phyloP scores from a whole-genome alignment of 176 grass and related monocot species.

The Pontederia crassipes region DNA sequence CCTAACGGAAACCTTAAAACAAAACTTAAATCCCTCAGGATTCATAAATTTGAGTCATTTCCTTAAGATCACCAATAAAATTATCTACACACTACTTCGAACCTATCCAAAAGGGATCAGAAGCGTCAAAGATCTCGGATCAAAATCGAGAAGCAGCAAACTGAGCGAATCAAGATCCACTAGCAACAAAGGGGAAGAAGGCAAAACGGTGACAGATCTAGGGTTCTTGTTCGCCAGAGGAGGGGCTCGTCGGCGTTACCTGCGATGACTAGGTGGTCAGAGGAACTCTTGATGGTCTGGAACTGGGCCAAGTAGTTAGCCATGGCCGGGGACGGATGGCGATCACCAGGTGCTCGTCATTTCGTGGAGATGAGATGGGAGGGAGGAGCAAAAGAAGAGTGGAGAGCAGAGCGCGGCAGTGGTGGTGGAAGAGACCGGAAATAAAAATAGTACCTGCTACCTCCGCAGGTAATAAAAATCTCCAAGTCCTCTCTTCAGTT shows the following conservation, averaged over 20 bases:
- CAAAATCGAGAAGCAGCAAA: neutral
- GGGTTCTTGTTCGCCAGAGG: neutral
- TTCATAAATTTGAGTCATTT: too few relatives aligned
- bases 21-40: too few relatives aligned
- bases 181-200: neutral
- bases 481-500: too few relatives aligned
- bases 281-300: constrained; percentile 93
- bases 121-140: neutral
- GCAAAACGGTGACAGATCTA: neutral
- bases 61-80: too few relatives aligned
- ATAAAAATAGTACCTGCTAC: neutral
- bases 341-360: constrained; percentile 10
- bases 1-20: too few relatives aligned
- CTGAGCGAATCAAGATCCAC: neutral
- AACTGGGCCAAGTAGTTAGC: constrained; percentile 99
- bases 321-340: constrained; percentile 27
- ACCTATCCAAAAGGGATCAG: neutral
- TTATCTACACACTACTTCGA: too few relatives aligned
- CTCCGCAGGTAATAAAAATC: too few relatives aligned
- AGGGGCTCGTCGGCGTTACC: constrained; percentile 26
- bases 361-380: neutral
- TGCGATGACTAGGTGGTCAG: constrained; percentile 87
- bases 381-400: neutral
- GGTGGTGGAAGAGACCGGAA: neutral
- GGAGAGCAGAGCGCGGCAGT: neutral